A percentile compares a stretch with the other conserved stretches of the same genome.
These are phyloP conservation scores for Diversispora epigaea DNA, from an alignment of 192 early-diverging fungal species.

Conservation along the genomic window DNA sequence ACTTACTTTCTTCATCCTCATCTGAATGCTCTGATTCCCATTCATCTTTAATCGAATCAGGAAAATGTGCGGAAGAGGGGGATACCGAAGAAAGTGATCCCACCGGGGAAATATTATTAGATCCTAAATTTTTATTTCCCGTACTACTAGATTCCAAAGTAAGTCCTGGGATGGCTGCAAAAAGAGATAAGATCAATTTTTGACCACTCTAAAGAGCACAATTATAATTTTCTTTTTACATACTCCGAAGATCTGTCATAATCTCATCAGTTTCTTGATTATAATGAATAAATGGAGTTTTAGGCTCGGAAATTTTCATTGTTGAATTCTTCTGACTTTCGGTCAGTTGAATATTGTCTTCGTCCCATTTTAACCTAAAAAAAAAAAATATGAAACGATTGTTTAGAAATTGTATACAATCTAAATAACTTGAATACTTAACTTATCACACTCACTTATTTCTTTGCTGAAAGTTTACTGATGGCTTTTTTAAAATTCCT, in stretches of 20 bases:
- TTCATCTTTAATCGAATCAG: conserved; percentile 45
- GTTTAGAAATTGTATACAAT: neutral
- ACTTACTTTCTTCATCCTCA: conserved; percentile 57
- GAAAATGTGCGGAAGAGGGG: conserved; percentile 29
- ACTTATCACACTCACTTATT: neutral
- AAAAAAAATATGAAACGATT: conserved; percentile 1
- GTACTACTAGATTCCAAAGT: neutral
- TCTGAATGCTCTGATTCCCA: conserved; percentile 59
- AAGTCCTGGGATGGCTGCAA: conserved; percentile 21
- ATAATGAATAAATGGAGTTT: conserved; percentile 93
- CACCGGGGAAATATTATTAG: conserved; percentile 8
- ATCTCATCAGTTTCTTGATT: conserved; percentile 76
- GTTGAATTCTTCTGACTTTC: conserved; percentile 87
- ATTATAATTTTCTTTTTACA: neutral
- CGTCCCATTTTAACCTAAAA: conserved; percentile 85
- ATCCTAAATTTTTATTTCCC: neutral
- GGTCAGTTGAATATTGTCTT: conserved; percentile 86
- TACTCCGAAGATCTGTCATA: conserved; percentile 56
- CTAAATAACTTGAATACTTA: neutral
- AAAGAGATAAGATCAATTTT: neutral
- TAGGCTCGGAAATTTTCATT: conserved; percentile 97
- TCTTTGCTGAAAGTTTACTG: conserved; percentile 27
- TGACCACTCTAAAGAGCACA: neutral
- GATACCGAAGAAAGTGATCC: conserved; percentile 23
- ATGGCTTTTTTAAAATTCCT: conserved; percentile 32